Conservation (phyloP, 345 rosid species). For the Ceriops tagal region DNA sequence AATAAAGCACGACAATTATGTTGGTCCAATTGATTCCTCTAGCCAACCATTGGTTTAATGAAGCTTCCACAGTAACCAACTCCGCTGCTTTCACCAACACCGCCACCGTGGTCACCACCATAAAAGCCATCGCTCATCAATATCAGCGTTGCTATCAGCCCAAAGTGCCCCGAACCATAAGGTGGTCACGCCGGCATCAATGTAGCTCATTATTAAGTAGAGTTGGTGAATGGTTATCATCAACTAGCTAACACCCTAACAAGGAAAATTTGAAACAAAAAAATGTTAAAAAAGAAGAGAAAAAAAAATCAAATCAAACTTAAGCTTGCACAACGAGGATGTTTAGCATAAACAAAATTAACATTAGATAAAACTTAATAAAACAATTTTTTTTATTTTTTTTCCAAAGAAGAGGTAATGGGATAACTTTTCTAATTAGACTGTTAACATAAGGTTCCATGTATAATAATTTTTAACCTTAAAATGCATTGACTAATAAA, state of each 20-base stretch:
- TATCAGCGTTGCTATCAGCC: background rate
- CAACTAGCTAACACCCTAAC: background rate
- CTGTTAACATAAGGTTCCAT: too few species aligned
- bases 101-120: too few species aligned
- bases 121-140: background rate
- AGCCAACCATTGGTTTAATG: conserved; percentile 2
- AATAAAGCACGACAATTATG: background rate
- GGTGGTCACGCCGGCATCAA: background rate
- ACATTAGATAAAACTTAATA: too few species aligned
- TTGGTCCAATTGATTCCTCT: background rate
- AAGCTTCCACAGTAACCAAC: too few species aligned
- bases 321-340: too few species aligned
- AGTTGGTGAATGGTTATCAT: background rate
- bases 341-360: too few species aligned
- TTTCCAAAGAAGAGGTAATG: too few species aligned
- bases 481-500: too few species aligned
- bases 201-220: background rate
- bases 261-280: background rate
- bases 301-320: background rate
- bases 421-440: too few species aligned
- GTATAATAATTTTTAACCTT: too few species aligned
- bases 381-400: too few species aligned
- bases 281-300: background rate
- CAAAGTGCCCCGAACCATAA: background rate
- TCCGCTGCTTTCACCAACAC: too few species aligned